A percentile compares a stretch with the other conserved stretches of the same genome.
Conservation (phyloP, 352 stramenopile genomes). For the Phytophthora cryptogea region DNA sequence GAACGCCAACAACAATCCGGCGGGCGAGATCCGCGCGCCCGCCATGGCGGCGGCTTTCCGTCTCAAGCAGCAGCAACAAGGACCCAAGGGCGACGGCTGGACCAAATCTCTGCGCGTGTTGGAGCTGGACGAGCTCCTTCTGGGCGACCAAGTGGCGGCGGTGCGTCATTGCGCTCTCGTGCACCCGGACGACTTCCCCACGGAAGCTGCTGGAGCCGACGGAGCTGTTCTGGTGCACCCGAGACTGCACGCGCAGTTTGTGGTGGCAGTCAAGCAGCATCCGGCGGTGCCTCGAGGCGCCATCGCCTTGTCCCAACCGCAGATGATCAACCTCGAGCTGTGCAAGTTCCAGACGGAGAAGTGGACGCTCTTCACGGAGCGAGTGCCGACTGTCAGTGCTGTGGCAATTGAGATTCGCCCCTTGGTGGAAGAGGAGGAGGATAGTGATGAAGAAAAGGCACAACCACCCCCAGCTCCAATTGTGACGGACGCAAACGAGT, state of each 20-base stretch:
- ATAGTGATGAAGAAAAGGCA: slow-evolving; percentile 22
- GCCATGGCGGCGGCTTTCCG: slow-evolving; percentile 62
- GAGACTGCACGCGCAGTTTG: slow-evolving; percentile 77
- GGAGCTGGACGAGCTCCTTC: slow-evolving; percentile 45
- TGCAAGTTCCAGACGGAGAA: slow-evolving; percentile 72
- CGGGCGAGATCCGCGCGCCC: slow-evolving; percentile 76
- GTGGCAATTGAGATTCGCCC: slow-evolving; percentile 78
- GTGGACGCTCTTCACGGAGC: slow-evolving; percentile 78
- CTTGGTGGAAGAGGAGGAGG: slow-evolving; percentile 26
- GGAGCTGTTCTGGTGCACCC: slow-evolving; percentile 57
- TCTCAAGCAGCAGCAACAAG: slow-evolving; percentile 52
- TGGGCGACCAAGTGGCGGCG: slow-evolving; percentile 21
- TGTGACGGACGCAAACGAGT: slow-evolving; percentile 51
- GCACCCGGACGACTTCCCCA: slow-evolving; percentile 66
- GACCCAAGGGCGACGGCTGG: slow-evolving; percentile 27
- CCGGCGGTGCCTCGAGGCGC: slow-evolving; percentile 44
- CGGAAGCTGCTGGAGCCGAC: slow-evolving; percentile 6
- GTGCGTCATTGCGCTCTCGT: slow-evolving; percentile 62
- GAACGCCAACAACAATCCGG: slow-evolving; percentile 88
- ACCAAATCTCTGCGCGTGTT: slow-evolving; percentile 42
- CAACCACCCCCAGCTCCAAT: slow-evolving; percentile 18
- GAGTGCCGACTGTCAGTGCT: slow-evolving; percentile 41
- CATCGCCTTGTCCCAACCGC: slow-evolving; percentile 64
- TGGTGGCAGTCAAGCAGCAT: slow-evolving; percentile 55
- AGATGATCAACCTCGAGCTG: slow-evolving; percentile 84